Base-by-base conservation (phyloP, 257 asterid species). In the Gardenia jasminoides region DNA sequence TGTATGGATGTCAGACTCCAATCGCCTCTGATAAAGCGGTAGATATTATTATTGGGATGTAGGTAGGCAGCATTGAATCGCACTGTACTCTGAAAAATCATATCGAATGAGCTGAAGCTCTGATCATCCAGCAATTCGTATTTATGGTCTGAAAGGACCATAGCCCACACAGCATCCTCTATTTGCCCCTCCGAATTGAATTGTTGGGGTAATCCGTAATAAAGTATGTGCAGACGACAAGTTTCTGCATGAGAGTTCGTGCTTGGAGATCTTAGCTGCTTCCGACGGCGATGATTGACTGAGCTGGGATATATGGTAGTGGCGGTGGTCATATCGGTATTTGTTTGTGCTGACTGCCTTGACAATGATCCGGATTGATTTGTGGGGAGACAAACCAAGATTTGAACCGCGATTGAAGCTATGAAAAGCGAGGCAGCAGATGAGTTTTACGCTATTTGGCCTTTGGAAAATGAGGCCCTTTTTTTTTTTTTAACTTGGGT, bases 241-340 rank as follows among this genome's bases (percentile, higher is more conserved):
- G 83, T 79, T 76, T 83, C 86, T 73, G 26, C 76, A 74, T 50
- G 10, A 62, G 66, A 50, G 59, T 69, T 67, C 74, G 31, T 68
- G 76, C 41, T 28, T 56, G 44, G 50, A 24, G 8, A 64, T 61
- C n/a, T 65, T 68, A 7, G 59, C 39, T 39, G 10, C 52, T 77
- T 67, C 43, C 44, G 54, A 66, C 36, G 67, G 75, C 52, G 69
- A 72, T 67, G 69, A 69, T 77, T 77, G 79, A 76, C 39, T 77
- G 75, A 43, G 47, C 33, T 0, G 7, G 68, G 52, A 3, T 48
- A 70, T 30, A n/a, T n/a, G n/a, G n/a, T 36, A 33, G 33, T 10
- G 33, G 17, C 24, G 41, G 16, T 64, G 58, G 12, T 67, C 30
- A 24, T 75, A n/a, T 24, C 52, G 22, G 1, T 33, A 61, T 24